phyloP scores from a whole-genome alignment of 1,284 basidiomycete genomes.

The Cerrena zonata region DNA sequence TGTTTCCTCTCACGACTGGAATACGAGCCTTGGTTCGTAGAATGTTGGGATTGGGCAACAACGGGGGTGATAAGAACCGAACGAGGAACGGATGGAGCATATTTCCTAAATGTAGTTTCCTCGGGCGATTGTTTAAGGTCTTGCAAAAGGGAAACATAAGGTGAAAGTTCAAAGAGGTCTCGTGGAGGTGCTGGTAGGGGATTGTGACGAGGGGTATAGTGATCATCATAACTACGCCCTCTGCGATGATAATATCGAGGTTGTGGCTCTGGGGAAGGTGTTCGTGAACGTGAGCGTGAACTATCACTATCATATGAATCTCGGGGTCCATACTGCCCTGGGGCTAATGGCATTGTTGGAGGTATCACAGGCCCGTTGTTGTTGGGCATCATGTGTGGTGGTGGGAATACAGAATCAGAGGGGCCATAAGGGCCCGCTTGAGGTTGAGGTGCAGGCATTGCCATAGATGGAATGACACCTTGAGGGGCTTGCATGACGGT shows the following conservation, averaged over 20 bases:
- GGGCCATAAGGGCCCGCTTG: no score
- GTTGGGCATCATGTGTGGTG: neutral
- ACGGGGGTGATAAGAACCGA: neutral
- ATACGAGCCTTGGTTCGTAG: conserved; percentile 1
- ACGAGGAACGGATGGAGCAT: neutral
- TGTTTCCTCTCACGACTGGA: conserved; percentile 10
- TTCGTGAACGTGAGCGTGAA: neutral
- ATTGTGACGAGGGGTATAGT: conserved; percentile 4
- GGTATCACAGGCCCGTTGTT: neutral
- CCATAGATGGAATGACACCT: neutral
- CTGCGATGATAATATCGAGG: neutral
- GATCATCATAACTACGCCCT: neutral
- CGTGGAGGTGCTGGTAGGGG: conserved; percentile 13
- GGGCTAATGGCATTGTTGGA: neutral
- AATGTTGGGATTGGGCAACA: neutral
- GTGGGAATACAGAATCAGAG: neutral
- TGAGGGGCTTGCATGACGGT: neutral
- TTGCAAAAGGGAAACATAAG: conserved; percentile 9
- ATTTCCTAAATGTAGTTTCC: conserved; percentile 4
- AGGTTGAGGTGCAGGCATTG: neutral
- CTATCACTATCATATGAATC: neutral
- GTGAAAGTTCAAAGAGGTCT: conserved; percentile 11
- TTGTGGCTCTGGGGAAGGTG: neutral
- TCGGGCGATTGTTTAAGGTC: conserved; percentile 10
- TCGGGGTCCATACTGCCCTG: conserved; percentile 4